Percentiles rank a stretch among this genome's conserved stretches.
Evolutionary conservation across 1,284 basidiomycete genomes (phyloP).

Genomic region (Porphyrellus sp.): DNA sequence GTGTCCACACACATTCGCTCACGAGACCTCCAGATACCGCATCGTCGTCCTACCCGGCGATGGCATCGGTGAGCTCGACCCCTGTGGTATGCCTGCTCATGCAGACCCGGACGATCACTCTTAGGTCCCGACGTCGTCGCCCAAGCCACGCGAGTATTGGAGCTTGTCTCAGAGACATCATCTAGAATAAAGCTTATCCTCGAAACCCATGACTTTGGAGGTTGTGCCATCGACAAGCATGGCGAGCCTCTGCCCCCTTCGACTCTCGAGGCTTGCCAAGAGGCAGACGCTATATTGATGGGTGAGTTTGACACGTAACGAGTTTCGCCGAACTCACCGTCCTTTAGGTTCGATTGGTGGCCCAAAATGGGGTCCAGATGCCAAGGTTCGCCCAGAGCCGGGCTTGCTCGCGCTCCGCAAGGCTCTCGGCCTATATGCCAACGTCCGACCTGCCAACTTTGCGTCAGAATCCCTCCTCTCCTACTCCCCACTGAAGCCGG

Average conservation of each 20-base stretch:
- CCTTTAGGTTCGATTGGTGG: constrained; percentile 87
- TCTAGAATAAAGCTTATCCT: constrained; percentile 71
- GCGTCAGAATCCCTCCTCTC: constrained; percentile 87
- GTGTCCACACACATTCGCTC: not conserved
- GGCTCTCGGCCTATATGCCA: constrained; percentile 92
- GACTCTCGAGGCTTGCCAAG: constrained; percentile 84
- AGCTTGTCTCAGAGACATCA: constrained; percentile 66
- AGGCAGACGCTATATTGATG: constrained; percentile 90
- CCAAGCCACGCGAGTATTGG: constrained; percentile 87
- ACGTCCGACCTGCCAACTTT: constrained; percentile 96
- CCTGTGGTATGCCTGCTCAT: not conserved
- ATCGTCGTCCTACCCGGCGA: constrained; percentile 92
- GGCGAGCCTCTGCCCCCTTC: constrained; percentile 84
- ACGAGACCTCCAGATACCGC: constrained; percentile 59
- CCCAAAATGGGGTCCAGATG: constrained; percentile 94
- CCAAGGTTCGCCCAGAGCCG: constrained; percentile 92
- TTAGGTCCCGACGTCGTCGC: constrained; percentile 89
- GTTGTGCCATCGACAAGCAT: constrained; percentile 86
- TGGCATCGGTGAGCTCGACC: constrained; percentile 76
- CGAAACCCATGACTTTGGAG: constrained; percentile 83
- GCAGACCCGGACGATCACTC: constrained; percentile 15
- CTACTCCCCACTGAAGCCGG: constrained; percentile 90
- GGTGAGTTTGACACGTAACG: constrained; percentile 47
- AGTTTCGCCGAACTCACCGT: constrained; percentile 3
- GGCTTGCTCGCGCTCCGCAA: constrained; percentile 93